Evolutionary conservation across 257 asterid species (phyloP).

Genomic region (Plantago ovata): DNA sequence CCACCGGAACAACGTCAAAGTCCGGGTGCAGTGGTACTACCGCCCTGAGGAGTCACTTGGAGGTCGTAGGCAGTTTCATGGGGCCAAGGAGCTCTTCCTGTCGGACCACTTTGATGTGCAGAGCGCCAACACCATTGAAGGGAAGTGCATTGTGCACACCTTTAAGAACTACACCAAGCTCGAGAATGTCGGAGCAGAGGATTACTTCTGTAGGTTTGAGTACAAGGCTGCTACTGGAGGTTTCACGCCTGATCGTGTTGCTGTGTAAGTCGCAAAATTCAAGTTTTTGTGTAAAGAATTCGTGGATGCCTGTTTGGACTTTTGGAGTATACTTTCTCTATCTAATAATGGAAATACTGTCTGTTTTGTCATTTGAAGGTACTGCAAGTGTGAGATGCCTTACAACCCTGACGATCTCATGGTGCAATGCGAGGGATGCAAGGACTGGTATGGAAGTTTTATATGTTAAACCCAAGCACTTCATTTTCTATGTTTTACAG

Average conservation of each 20-base stretch:
- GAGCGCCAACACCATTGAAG: conserved; percentile 91
- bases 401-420: conserved; percentile 85
- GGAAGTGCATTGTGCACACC: conserved; percentile 78
- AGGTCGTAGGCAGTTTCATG: conserved; percentile 88
- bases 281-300: conserved; percentile 4
- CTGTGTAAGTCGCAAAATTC: conserved; percentile 58
- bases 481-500: background rate
- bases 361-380: conserved; percentile 31
- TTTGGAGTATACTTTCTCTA: background rate
- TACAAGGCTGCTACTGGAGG: conserved; percentile 91
- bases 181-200: conserved; percentile 79
- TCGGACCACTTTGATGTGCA: conserved; percentile 81
- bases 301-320: background rate
- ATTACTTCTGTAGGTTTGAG: conserved; percentile 80
- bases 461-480: background rate
- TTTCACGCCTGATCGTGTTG: conserved; percentile 86
- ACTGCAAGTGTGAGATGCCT: conserved; percentile 91
- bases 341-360: background rate
- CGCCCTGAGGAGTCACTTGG: conserved; percentile 87
- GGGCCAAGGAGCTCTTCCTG: conserved; percentile 81
- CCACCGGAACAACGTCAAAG: conserved; percentile 67
- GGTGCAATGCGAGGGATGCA: conserved; percentile 89
- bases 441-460: conserved; percentile 37
- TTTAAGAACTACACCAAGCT: conserved; percentile 80
- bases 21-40: conserved; percentile 75